Base-by-base conservation (phyloP, 371 early-diverging fungal genomes). In the Basidiobolus meristosporus region DNA sequence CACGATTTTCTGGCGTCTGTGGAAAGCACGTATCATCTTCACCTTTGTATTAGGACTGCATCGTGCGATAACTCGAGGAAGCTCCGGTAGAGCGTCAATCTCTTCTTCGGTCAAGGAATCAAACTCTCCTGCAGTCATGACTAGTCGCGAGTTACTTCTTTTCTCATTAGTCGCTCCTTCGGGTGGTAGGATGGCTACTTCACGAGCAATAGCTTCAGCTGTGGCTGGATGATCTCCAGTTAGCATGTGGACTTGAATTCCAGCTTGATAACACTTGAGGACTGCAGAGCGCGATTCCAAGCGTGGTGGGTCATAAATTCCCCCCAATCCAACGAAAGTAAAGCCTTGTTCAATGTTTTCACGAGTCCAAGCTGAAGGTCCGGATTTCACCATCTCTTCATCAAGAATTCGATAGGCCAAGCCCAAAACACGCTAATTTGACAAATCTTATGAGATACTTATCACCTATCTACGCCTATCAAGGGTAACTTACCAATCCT, bases 191-290 rank as follows among this genome's bases (percentile, higher is more conserved):
- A 97, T 90, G 11, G 80, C 86, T 2, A 93, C 76, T 48, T 92
- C 76, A 34, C 73, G 70, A 10, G 93, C 92, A 56, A 96, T 90
- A 0, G 97, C 90, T 0, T 82, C 65, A 1, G 96, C 96, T 0
- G 93, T 96, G 16, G 77, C 73, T 2, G 82, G 71, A 47, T 92
- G 92, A 50, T 96, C 93, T 34, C 95, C 95, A 0, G 95, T 95
- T 18, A 93, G 65, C 90, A 95, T 92, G 46, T 84, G 76, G 20
- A 95, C 92, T 19, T 73, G 73, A 55, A 97, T 90, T 33, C 95
- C 92, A n/a, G 95, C 93, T 20, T 57, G 53, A 42, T 86, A 75
- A 48, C 92, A 90, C 48, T 80, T 70, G 52, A 73, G 61, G 17
- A 92, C 88, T 31, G 88, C 84, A 7, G 54, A 61, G 34, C 68